A percentile compares a stretch with the other conserved stretches of the same genome.
phyloP scores from a whole-genome alignment of 2,329 filamentous ascomycete species.

The Byssothecium circinans region DNA sequence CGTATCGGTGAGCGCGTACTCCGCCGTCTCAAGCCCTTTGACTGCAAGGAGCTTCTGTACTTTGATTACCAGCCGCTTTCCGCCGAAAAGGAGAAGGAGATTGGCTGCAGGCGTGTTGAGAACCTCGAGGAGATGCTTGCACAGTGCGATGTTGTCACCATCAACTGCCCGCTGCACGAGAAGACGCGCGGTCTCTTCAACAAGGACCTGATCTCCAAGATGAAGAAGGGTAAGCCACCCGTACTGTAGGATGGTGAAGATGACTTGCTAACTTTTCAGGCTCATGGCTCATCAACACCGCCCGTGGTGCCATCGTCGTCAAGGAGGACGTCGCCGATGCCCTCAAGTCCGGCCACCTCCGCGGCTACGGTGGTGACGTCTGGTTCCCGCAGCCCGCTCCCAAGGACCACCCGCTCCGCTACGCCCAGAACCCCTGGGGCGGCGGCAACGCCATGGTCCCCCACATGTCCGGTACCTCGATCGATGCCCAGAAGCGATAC shows the following conservation, averaged over 20 bases:
- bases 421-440: slow-evolving; percentile 90
- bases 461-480: slow-evolving; percentile 98
- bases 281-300: slow-evolving; percentile 97
- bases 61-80: slow-evolving; percentile 97
- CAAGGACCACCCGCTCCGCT: slow-evolving; percentile 87
- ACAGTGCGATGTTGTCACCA: slow-evolving; percentile 96
- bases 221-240: slow-evolving; percentile 80
- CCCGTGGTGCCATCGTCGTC: slow-evolving; percentile 97
- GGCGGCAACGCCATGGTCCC: slow-evolving; percentile 98
- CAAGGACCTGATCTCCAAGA: slow-evolving; percentile 97
- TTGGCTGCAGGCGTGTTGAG: slow-evolving; percentile 88
- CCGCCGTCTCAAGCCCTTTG: slow-evolving; percentile 92
- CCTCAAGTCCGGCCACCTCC: slow-evolving; percentile 86
- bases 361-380: slow-evolving; percentile 84
- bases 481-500: slow-evolving; percentile 89
- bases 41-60: slow-evolving; percentile 99
- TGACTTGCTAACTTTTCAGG: slow-evolving; percentile 50
- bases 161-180: slow-evolving; percentile 99
- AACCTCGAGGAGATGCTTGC: slow-evolving; percentile 88
- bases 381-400: slow-evolving; percentile 99
- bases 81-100: slow-evolving; percentile 87
- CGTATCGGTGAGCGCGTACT: slow-evolving; percentile 98
- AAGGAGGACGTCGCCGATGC: slow-evolving; percentile 98
- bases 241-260: neutral
- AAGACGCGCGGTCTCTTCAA: slow-evolving; percentile 96